A percentile compares a stretch with the other conserved stretches of the same genome.
These are phyloP conservation scores for Pseudocercospora eumusae DNA, from an alignment of 2,329 filamentous ascomycete genomes.

Conservation along the genomic window DNA sequence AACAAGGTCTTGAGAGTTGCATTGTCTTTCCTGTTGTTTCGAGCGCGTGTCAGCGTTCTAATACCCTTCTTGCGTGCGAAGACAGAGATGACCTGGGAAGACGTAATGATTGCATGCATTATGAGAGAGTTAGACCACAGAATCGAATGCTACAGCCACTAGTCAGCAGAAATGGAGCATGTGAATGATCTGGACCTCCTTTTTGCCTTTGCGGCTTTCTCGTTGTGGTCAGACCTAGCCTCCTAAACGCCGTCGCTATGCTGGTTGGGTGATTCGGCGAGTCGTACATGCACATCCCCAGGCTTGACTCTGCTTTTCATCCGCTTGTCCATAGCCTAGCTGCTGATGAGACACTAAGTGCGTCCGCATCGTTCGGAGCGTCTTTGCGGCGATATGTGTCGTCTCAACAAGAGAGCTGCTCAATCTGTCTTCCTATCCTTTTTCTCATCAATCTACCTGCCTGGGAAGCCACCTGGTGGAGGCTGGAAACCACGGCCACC, in stretches of 20 bases:
- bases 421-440: background rate
- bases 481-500: conserved; percentile 39
- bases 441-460: conserved; percentile 28
- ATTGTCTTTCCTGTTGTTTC: background rate
- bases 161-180: background rate
- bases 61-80: conserved; percentile 21
- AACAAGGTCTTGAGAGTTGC: no score
- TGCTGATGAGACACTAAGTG: background rate
- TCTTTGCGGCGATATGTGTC: background rate
- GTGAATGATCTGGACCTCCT: background rate
- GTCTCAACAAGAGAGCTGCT: background rate
- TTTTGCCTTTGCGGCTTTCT: conserved; percentile 4
- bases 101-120: conserved; percentile 14
- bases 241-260: conserved; percentile 25
- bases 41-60: conserved; percentile 12
- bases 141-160: background rate
- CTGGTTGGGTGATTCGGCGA: background rate
- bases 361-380: background rate
- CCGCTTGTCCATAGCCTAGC: background rate
- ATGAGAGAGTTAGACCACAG: conserved; percentile 3
- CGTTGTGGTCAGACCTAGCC: conserved; percentile 19
- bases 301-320: background rate
- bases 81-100: conserved; percentile 8
- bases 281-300: background rate
- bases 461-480: conserved; percentile 35